Base-by-base conservation (phyloP, 345 rosid genomes). In the Litchi chinensis region DNA sequence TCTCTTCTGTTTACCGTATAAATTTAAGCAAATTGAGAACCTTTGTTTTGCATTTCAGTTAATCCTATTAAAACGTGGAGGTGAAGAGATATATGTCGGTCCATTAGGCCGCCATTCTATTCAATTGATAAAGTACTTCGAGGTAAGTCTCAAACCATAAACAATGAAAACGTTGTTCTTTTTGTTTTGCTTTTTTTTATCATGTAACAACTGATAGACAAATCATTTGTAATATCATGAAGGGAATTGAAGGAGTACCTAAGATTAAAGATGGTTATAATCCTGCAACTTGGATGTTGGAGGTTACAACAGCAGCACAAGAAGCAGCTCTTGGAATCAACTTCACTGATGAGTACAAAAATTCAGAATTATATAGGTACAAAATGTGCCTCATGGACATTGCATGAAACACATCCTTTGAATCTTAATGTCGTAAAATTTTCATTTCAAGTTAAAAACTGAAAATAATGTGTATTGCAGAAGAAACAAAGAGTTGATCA, bases 231-330 rank as follows among this genome's bases (percentile, higher is more conserved):
- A 10, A 28, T 70, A 44, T 65, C n/a, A 54, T 71, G 22, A 72
- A 91, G 94, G 91, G 65, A 79, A 86, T 85, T 24, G 78, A 78
- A 24, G 90, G 90, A 75, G 82, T 89, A 62, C 88, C 88, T 2
- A 88, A 82, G 73, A 88, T 91, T 24, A 89, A 79, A 68, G 89
- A 91, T 56, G 95, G 93, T 40, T 85, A 89, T 72, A 91, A 91
- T 83, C 95, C 95, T 12, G 95, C 95, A 54, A 88, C 95, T 10
- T 91, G 95, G 93, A 91, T 91, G 95, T 85, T 91, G 76, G 95
- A 91, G 70, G 83, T 88, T 70, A 91, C 95, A 40, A 12, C 91
- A 15, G 76, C 86, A 56, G 77, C 87, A 68, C 85, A 82, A 77
- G 94, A 91, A 87, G 78, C 54, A 50, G 69, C 83, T 64, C 87